These are phyloP conservation scores for Fusarium marasasianum DNA, from an alignment of 2,329 filamentous ascomycete genomes.

Conservation along the genomic window DNA sequence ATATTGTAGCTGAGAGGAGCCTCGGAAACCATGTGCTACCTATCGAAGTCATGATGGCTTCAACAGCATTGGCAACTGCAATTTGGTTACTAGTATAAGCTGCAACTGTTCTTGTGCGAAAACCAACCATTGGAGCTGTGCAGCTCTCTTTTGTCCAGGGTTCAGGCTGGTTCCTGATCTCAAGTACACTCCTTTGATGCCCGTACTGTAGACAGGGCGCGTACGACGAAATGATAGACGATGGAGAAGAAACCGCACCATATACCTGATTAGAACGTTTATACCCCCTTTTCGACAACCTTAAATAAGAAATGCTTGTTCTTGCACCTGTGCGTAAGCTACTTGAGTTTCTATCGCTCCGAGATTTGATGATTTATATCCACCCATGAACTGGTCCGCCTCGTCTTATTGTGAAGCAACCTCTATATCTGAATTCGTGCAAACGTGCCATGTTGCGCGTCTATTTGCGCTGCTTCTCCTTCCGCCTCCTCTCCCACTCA, in stretches of 20 bases:
- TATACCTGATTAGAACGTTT: slow-evolving; percentile 24
- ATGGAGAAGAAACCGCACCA: slow-evolving; percentile 9
- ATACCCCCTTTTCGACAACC: slow-evolving; percentile 38
- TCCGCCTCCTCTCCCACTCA: slow-evolving; percentile 66
- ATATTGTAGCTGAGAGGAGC: slow-evolving; percentile 47
- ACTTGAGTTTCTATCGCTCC: slow-evolving; percentile 38
- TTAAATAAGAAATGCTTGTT: slow-evolving; percentile 40
- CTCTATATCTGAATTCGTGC: slow-evolving; percentile 22
- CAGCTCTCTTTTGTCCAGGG: slow-evolving; percentile 12
- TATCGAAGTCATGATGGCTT: slow-evolving; percentile 12
- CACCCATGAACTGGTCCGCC: slow-evolving; percentile 17
- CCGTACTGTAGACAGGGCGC: background rate
- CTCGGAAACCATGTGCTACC: slow-evolving; percentile 35
- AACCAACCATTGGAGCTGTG: background rate
- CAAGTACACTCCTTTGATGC: background rate
- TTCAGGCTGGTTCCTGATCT: slow-evolving; percentile 29
- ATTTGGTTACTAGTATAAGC: slow-evolving; percentile 31
- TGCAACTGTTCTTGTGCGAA: background rate
- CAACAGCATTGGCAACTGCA: slow-evolving; percentile 12
- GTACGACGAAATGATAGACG: slow-evolving; percentile 22
- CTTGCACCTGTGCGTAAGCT: slow-evolving; percentile 39
- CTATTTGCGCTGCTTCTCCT: slow-evolving; percentile 48
- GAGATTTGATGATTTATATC: slow-evolving; percentile 34
- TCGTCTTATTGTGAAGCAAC: slow-evolving; percentile 16
- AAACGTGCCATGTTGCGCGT: slow-evolving; percentile 3